phyloP scores from a whole-genome alignment of 2,329 filamentous ascomycete species.

The Colletotrichum sublineola region DNA sequence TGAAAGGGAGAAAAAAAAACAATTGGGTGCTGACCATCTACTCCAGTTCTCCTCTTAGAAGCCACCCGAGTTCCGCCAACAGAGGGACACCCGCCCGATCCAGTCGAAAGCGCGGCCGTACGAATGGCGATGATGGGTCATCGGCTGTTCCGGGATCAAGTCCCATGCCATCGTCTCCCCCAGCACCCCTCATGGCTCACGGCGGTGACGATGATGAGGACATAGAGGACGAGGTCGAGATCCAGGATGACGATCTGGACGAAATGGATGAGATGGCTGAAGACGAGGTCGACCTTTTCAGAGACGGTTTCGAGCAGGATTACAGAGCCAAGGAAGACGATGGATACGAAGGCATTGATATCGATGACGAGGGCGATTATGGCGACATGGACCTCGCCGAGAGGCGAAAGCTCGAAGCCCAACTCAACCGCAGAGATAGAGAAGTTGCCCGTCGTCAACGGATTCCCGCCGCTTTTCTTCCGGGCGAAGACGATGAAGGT shows the following conservation, averaged over 20 bases:
- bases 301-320: conserved; percentile 79
- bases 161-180: conserved; percentile 76
- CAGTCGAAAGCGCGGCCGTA: conserved; percentile 69
- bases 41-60: conserved; percentile 83
- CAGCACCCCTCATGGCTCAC: conserved; percentile 74
- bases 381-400: conserved; percentile 76
- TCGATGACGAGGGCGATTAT: conserved; percentile 84
- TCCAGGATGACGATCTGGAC: conserved; percentile 79
- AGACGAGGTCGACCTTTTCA: conserved; percentile 84
- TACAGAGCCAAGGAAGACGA: conserved; percentile 77
- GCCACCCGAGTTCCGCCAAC: conserved; percentile 86
- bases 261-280: conserved; percentile 87
- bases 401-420: conserved; percentile 78
- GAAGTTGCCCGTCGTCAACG: conserved; percentile 76
- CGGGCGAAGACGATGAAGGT: conserved; percentile 86
- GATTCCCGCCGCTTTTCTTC: conserved; percentile 80
- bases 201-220: conserved; percentile 79
- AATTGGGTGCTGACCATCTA: conserved; percentile 35
- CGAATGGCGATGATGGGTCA: conserved; percentile 65
- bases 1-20: conserved; percentile 5
- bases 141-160: conserved; percentile 68
- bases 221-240: conserved; percentile 77
- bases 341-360: conserved; percentile 75
- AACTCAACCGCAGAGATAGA: conserved; percentile 79
- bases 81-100: conserved; percentile 71